A percentile compares a stretch with the other conserved stretches of the same genome.
Evolutionary conservation across 306 rosid species (phyloP).

Genomic region (Lathyrus tuberosus): DNA sequence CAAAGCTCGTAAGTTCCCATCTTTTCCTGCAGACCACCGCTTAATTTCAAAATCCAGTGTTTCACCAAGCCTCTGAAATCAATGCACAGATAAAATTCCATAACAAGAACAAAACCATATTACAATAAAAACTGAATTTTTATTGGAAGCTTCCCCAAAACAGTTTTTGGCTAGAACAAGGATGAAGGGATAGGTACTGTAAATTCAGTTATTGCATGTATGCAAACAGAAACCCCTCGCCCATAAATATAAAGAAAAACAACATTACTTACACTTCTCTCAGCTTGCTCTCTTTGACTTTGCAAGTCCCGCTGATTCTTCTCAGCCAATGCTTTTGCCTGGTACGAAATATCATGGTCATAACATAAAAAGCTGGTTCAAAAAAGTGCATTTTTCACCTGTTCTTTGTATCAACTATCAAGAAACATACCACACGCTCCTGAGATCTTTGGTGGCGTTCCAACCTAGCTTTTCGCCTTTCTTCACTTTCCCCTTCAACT

Average conservation of each 20-base stretch:
- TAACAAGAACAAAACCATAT: conserved; percentile 30
- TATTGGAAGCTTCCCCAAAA: conserved; percentile 11
- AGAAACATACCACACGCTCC: conserved; percentile 78
- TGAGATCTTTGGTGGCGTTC: conserved; percentile 91
- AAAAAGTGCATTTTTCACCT: conserved; percentile 12
- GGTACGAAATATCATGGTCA: conserved; percentile 37
- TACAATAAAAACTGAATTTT: conserved; percentile 18
- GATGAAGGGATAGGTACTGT: conserved; percentile 18
- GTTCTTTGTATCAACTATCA: conserved; percentile 21
- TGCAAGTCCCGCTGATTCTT: conserved; percentile 96
- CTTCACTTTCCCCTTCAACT: conserved; percentile 93
- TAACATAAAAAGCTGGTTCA: conserved; percentile 33
- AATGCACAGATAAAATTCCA: conserved; percentile 35
- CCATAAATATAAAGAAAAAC: conserved; percentile 16
- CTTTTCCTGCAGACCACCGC: conserved; percentile 99
- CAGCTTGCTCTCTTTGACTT: conserved; percentile 95
- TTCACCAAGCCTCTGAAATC: conserved; percentile 77
- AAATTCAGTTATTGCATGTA: conserved; percentile 23
- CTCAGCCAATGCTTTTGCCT: conserved; percentile 95
- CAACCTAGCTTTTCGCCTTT: conserved; percentile 87
- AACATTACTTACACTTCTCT: conserved; percentile 73
- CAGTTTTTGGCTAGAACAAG: conserved; percentile 26
- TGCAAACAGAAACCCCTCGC: conserved; percentile 25
- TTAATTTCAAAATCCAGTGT: conserved; percentile 88
- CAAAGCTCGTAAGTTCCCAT: conserved; percentile 94